phyloP scores from a whole-genome alignment of 345 rosid species.

The Camelina hispida region DNA sequence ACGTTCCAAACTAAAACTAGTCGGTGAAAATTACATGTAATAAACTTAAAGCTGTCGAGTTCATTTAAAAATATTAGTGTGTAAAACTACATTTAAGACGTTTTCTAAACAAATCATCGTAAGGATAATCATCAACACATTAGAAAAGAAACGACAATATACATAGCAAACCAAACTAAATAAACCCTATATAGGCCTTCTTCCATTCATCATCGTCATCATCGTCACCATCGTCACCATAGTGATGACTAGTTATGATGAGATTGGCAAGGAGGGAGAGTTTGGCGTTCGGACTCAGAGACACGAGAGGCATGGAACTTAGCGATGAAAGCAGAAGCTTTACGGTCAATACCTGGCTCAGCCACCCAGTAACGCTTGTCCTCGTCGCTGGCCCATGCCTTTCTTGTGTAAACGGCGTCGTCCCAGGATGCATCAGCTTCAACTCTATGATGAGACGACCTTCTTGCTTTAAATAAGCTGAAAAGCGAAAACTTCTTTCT shows the following conservation, averaged over 20 bases:
- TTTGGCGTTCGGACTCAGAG: slow-evolving; percentile 52
- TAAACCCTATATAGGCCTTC: not conserved
- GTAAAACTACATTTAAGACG: not conserved
- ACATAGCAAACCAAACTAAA: slow-evolving; percentile 32
- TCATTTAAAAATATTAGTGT: not conserved
- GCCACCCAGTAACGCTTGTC: slow-evolving; percentile 52
- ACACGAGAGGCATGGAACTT: slow-evolving; percentile 56
- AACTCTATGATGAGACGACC: slow-evolving; percentile 36
- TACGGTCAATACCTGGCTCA: slow-evolving; percentile 58
- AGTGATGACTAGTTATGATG: slow-evolving; percentile 34
- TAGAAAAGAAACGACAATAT: slow-evolving; percentile 29
- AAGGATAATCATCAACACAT: slow-evolving; percentile 3
- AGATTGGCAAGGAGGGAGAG: slow-evolving; percentile 40
- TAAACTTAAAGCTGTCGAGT: not conserved
- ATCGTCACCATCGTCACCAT: not conserved
- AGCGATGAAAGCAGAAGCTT: slow-evolving; percentile 60
- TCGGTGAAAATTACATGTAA: not conserved
- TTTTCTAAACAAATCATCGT: slow-evolving; percentile 34
- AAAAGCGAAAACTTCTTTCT: slow-evolving; percentile 47
- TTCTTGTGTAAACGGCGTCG: slow-evolving; percentile 39
- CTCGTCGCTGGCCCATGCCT: slow-evolving; percentile 56
- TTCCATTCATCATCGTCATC: not conserved
- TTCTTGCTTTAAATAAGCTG: slow-evolving; percentile 49
- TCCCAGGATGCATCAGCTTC: slow-evolving; percentile 35
- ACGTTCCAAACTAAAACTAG: not conserved